Percentiles rank a stretch among this genome's conserved stretches.
Evolutionary conservation across 208 protist species (phyloP).

Genomic region (Leishmania turanica): DNA sequence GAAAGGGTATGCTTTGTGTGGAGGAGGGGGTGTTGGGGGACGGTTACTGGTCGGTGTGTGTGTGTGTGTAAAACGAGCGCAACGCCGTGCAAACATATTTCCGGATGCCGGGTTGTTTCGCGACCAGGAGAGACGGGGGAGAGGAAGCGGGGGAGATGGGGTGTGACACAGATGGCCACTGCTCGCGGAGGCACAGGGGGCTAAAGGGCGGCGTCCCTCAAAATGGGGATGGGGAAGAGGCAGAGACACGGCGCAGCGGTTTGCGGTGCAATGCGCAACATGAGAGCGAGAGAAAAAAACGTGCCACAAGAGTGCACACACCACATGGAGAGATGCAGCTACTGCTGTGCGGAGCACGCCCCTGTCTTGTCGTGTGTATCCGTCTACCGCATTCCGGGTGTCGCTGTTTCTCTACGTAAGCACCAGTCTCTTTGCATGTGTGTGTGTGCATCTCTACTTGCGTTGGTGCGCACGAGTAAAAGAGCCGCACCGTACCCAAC

Average conservation of each 20-base stretch:
- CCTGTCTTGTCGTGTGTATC: neutral
- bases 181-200: neutral
- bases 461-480: too few relatives aligned
- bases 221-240: neutral
- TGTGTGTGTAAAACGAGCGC: neutral
- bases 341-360: too few relatives aligned
- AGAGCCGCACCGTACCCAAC: too few relatives aligned
- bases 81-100: neutral
- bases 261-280: neutral
- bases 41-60: neutral
- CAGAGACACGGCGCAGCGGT: neutral
- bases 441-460: neutral
- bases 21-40: neutral
- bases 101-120: neutral
- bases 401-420: neutral
- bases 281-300: neutral
- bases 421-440: neutral
- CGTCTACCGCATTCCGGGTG: neutral
- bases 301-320: neutral
- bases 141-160: neutral
- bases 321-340: neutral
- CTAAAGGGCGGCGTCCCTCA: neutral
- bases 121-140: neutral
- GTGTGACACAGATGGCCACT: neutral
- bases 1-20: neutral